Base-by-base conservation (phyloP, 2,329 filamentous ascomycete species). In the Fusarium pseudocircinatum region DNA sequence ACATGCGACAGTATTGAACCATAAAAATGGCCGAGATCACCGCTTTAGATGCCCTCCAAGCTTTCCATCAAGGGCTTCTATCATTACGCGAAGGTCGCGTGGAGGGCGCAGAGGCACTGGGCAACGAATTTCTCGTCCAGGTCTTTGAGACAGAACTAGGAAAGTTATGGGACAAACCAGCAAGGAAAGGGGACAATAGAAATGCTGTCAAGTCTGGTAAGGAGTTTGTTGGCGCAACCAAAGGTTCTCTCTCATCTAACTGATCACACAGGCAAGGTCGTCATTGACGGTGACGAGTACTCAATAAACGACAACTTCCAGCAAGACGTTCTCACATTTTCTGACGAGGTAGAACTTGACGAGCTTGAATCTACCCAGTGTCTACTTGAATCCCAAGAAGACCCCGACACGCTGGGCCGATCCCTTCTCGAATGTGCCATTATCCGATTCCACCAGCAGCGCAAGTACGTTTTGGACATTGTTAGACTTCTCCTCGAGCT, bases 281-380 rank as follows among this genome's bases (percentile, higher is more conserved):
- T 85, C 39, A 84, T 97, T 66, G 89, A 89, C 75, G 92, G 91
- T 70, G 88, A 90, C 39, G 90, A 95, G 78, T 98, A 94, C 82
- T 85, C 88, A 28, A 86, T 99, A 84, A 98, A 97, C 82, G 89
- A 93, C 63, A 91, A 94, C 70, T 98, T 99, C 82, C 91, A 96
- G 79, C 92, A 97, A 81, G 91, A 92, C 75, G 90, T 91, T 30
- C 86, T 97, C 37, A 90, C 94, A 77, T 87, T 99, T 42, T 93
- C 96, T 62, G 95, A 98, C 81, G 94, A 94, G 75, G 87, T 98
- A 70, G 92, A 97, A 78, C 87, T 99, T 59, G 95, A 99, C 83
- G 97, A 99, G 82, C 81, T 97, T 64, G 90, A 96, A 77, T 93
- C 96, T 24, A 93, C 94, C 15, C 88, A 89, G 74, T 88, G 96